Conservation (phyloP, 1,139 yeast species). For the Yamadazyma atmosphaerica region DNA sequence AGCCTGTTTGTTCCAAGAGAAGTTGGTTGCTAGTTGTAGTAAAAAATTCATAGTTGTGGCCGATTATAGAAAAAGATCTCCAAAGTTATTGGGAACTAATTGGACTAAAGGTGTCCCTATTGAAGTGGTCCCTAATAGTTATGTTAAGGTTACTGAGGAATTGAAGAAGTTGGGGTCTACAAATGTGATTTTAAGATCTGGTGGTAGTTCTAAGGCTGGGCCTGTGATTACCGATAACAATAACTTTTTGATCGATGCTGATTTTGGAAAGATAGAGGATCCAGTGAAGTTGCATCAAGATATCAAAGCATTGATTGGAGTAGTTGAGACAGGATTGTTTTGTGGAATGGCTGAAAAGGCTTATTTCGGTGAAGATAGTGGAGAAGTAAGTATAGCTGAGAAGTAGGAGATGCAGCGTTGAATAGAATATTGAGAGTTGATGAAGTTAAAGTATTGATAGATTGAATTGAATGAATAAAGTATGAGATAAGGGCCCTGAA, state of each 20-base stretch:
- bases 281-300: conserved; percentile 58
- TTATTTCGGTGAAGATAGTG: conserved; percentile 84
- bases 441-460: too few species aligned
- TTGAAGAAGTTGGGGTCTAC: conserved; percentile 66
- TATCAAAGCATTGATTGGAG: conserved; percentile 83
- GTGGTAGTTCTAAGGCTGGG: conserved; percentile 93
- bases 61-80: conserved; percentile 82
- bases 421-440: too few species aligned
- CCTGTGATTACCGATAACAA: conserved; percentile 98
- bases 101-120: conserved; percentile 96
- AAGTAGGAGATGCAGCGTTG: not conserved
- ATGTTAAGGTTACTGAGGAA: conserved; percentile 70
- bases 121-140: conserved; percentile 90
- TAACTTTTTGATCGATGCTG: conserved; percentile 90
- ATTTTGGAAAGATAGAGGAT: conserved; percentile 75
- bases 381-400: conserved; percentile 44
- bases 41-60: conserved; percentile 83
- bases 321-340: conserved; percentile 95
- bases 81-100: conserved; percentile 60
- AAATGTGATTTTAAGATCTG: conserved; percentile 71
- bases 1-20: conserved; percentile 96
- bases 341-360: conserved; percentile 69
- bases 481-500: too few species aligned
- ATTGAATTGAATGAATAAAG: too few species aligned
- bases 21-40: conserved; percentile 84